Evolutionary conservation across 2,329 filamentous ascomycete genomes (phyloP), one percentile per base, ranked within the genome.

Genomic region (Pseudocercospora cruenta): DNA sequence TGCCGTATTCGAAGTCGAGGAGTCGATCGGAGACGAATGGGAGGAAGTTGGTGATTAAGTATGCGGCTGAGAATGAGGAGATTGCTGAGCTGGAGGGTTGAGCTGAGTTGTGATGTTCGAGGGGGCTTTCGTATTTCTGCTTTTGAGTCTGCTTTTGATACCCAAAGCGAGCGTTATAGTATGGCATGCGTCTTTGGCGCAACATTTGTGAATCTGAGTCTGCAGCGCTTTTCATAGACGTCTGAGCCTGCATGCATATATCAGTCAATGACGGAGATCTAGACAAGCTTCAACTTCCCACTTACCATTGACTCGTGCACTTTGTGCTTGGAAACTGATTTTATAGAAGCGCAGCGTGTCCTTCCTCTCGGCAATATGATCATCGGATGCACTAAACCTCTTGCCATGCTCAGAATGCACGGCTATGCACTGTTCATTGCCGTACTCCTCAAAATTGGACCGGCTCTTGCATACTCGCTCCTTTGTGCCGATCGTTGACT

Each of bases 31-130:
- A 68, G 16, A 57, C 28, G 10, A 55, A 62, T 16, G 64, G 58
- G 19, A 66, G 62, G 63, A 70, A 68, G 36, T 59, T 70, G 66
- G 68, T 68, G 33, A 70, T 70, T 16, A 58, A 57, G 36, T 70
- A 70, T 55, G 55, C 61, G n/a, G 66, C 68, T 19, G 61, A 66
- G 58, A 60, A 64, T 49, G 61, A 62, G 51, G 28, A 53, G 36
- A 39, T 64, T 21, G 61, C 24, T 19, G 61, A 58, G 43, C 43
- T 64, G 36, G 57, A 58, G 4, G 58, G 36, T 9, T 60, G 45
- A 60, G 39, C 9, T 7, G 28, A 33, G 36, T 10, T 19, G 21
- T 24, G 21, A 4, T n/a, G 24, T 54, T 19, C 2, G 33, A 5
- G 33, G 14, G 3, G 33, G 33, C 3, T 31, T 55, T 22, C 24